A percentile compares a stretch with the other conserved stretches of the same genome.
Evolutionary conservation across 2,329 filamentous ascomycete genomes (phyloP).

Genomic region (Monosporascus cannonballus): DNA sequence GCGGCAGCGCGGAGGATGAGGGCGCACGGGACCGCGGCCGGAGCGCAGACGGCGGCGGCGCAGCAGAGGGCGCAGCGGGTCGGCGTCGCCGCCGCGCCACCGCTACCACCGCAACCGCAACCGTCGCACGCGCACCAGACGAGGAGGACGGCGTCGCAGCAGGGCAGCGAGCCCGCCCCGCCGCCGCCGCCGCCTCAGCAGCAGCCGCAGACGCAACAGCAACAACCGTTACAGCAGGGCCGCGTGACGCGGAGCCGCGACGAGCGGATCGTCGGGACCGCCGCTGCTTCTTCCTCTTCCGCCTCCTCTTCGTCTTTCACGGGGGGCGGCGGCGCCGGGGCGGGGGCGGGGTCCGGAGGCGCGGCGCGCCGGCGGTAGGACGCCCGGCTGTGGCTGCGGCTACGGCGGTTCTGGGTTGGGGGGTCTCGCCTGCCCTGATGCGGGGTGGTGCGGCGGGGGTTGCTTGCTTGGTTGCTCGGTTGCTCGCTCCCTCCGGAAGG

Average conservation of each 20-base stretch:
- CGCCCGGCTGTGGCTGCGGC: too few relatives aligned
- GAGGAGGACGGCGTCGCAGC: constrained; percentile 5
- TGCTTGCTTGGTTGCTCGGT: too few relatives aligned
- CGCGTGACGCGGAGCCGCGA: constrained; percentile 25
- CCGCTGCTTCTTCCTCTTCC: not conserved
- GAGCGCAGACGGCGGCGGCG: constrained; percentile 10
- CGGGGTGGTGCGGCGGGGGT: not conserved
- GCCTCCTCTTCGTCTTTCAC: too few relatives aligned
- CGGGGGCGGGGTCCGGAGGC: constrained; percentile 1
- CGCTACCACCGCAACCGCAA: not conserved
- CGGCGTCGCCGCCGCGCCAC: not conserved
- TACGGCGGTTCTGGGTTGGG: not conserved
- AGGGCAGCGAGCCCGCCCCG: not conserved
- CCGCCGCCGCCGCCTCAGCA: not conserved
- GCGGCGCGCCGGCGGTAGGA: constrained; percentile 10
- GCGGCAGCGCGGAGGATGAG: not conserved
- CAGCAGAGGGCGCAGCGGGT: not conserved
- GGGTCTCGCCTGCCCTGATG: not conserved
- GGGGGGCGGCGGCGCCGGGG: not conserved
- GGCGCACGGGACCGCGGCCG: not conserved
- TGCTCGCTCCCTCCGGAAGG: too few relatives aligned
- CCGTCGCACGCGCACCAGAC: constrained; percentile 1
- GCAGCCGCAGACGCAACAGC: constrained; percentile 6
- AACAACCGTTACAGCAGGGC: not conserved
- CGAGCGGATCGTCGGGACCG: constrained; percentile 19